phyloP scores from a whole-genome alignment of 257 asterid species.

The Capsicum pubescens region DNA sequence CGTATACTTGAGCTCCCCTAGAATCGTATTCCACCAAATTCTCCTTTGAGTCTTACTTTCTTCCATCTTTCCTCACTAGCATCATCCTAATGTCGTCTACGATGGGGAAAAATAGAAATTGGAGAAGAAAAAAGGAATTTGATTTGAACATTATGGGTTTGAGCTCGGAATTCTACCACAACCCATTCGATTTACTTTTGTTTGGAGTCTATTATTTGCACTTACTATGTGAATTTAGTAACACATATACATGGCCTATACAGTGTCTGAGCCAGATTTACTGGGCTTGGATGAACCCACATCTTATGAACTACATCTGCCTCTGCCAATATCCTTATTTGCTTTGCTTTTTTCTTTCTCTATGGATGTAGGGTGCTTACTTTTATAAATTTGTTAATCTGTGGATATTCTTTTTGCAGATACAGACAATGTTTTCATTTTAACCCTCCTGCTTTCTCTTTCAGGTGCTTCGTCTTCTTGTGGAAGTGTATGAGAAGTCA shows the following conservation, averaged over 20 bases:
- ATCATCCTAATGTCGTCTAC: neutral
- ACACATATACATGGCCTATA: neutral
- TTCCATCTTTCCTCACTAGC: neutral
- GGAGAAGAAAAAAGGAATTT: neutral
- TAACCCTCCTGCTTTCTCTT: constrained; percentile 1
- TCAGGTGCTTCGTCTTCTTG: constrained; percentile 89
- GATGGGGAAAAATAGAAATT: neutral
- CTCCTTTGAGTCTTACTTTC: neutral
- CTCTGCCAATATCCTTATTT: neutral
- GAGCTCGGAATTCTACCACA: constrained; percentile 9
- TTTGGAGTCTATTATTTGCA: neutral
- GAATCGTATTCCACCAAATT: constrained; percentile 4
- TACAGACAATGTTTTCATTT: neutral
- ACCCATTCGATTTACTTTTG: neutral
- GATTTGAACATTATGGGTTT: neutral
- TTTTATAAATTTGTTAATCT: constrained; percentile 7
- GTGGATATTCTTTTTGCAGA: neutral
- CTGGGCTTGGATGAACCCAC: neutral
- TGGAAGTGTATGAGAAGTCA: constrained; percentile 74
- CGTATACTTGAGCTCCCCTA: neutral
- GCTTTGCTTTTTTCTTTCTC: neutral
- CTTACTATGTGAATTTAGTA: neutral
- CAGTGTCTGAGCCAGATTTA: neutral
- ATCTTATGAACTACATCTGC: neutral
- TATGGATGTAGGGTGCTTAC: neutral